phyloP scores from a whole-genome alignment of 176 grass and related monocot species.

The Panicum miliaceum region DNA sequence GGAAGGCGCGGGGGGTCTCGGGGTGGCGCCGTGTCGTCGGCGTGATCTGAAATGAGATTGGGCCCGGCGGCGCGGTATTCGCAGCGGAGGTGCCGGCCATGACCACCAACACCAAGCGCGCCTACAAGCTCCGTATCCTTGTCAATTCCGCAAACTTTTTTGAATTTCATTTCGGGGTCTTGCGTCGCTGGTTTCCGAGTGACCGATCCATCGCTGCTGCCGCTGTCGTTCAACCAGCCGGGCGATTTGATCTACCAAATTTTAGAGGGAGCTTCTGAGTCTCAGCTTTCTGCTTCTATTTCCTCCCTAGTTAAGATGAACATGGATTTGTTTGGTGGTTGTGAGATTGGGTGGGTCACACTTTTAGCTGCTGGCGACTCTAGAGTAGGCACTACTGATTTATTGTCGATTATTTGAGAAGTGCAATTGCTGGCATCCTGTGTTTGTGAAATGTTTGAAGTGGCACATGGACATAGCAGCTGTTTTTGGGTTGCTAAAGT shows the following conservation, averaged over 20 bases:
- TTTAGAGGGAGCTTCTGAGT: neutral
- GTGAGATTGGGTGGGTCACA: neutral
- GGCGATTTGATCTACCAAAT: neutral
- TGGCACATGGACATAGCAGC: neutral
- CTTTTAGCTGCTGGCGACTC: neutral
- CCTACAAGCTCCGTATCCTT: conserved; percentile 99
- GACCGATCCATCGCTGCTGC: conserved; percentile 2
- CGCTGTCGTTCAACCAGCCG: neutral
- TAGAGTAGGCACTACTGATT: neutral
- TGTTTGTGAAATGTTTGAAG: neutral
- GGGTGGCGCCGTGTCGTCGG: conserved; percentile 37
- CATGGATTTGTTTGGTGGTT: conserved; percentile 17
- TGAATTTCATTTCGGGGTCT: conserved; percentile 1
- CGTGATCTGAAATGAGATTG: conserved; percentile 86
- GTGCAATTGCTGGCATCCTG: neutral
- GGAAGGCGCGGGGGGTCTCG: neutral
- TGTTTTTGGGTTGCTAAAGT: neutral
- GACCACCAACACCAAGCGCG: conserved; percentile 96
- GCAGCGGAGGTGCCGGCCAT: conserved; percentile 51
- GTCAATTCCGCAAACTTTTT: conserved; percentile 18
- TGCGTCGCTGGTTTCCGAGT: neutral
- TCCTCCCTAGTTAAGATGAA: neutral
- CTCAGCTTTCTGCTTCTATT: neutral
- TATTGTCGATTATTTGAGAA: neutral
- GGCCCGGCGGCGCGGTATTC: conserved; percentile 14